Evolutionary conservation across 2,329 filamentous ascomycete genomes (phyloP), one percentile per base, ranked within the genome.

Genomic region (Sarocladium oryzae): DNA sequence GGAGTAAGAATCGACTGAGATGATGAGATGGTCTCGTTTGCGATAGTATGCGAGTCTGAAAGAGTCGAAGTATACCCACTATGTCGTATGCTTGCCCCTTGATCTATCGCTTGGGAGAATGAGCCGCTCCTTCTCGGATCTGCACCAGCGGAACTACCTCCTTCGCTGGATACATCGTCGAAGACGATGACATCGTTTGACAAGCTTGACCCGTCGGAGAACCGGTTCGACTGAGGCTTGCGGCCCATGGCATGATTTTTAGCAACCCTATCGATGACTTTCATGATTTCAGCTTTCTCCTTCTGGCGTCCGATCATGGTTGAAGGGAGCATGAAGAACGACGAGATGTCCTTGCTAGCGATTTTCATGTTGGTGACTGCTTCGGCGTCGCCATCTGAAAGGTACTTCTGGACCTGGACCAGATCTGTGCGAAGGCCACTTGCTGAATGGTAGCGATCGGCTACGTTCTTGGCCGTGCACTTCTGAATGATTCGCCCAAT

Each of bases 391-490:
- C 89, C 91, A 59, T 89, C 82, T 3, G 79, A 82, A 6, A 96
- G 72, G 33, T 92, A 76, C 56, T 85, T 78, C 56, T 88, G 84
- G 4, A 96, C 83, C 59, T 84, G 78, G 49, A 83, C 68, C 48
- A 97, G 70, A 63, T 97, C 92, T 61, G 88, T 77, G 57, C 89
- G 89, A 53, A 96, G 77, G 2, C 92, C 91, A 53, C 88, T 90
- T 1, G 88, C 86, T 5, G 89, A 95, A 60, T 95, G 86, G 64
- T 96, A 97, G 13, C 92, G 82, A 53, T 96, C 91, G 52, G 83
- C 80, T 45, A 95, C 88, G 54, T 85, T 87, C 67, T 95, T 95
- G 54, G 89, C 84, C 0, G 90, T 96, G 79, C 95, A 96, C 64
- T 90, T 95, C 63, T 92, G 86, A 36, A 97, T 89, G 38, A 96